These are phyloP conservation scores for Tolypocladium album DNA, from an alignment of 2,329 filamentous ascomycete genomes.

Conservation along the genomic window DNA sequence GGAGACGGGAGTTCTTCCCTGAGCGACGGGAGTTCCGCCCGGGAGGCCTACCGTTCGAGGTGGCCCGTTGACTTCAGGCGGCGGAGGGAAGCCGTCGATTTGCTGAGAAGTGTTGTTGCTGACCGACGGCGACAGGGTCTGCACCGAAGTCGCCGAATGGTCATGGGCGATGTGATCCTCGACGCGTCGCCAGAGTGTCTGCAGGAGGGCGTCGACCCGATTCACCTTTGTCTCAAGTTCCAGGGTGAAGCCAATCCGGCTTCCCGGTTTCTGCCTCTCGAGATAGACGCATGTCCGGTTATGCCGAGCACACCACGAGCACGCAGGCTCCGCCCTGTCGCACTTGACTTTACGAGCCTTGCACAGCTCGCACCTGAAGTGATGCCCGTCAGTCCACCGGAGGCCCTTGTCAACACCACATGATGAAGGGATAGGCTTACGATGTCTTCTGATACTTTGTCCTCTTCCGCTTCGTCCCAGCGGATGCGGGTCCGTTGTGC, in stretches of 20 bases:
- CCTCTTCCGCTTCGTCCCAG: conserved; percentile 26
- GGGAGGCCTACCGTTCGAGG: conserved; percentile 5
- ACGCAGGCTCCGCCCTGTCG: conserved; percentile 47
- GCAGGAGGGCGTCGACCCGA: conserved; percentile 36
- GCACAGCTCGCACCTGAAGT: conserved; percentile 29
- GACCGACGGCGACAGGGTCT: conserved; percentile 21
- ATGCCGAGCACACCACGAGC: conserved; percentile 62
- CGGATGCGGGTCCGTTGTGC: conserved; percentile 13
- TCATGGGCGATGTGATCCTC: conserved; percentile 29
- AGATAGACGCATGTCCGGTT: conserved; percentile 57
- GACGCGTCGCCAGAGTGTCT: conserved; percentile 29
- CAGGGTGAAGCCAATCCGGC: conserved; percentile 49
- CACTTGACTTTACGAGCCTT: conserved; percentile 35
- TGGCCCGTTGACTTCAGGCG: conserved; percentile 10
- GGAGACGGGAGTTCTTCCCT: conserved; percentile 25
- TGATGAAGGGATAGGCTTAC: conserved; percentile 15
- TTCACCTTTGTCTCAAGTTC: conserved; percentile 47
- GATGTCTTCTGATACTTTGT: conserved; percentile 31
- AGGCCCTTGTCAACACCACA: background rate
- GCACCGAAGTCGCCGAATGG: conserved; percentile 11
- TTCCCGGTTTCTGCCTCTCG: conserved; percentile 59
- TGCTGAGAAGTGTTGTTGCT: conserved; percentile 18
- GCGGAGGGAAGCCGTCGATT: conserved; percentile 13
- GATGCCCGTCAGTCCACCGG: background rate
- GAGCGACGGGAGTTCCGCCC: conserved; percentile 9